Base-by-base conservation (phyloP, 208 protist genomes). In the Trypanosoma lewisi region DNA sequence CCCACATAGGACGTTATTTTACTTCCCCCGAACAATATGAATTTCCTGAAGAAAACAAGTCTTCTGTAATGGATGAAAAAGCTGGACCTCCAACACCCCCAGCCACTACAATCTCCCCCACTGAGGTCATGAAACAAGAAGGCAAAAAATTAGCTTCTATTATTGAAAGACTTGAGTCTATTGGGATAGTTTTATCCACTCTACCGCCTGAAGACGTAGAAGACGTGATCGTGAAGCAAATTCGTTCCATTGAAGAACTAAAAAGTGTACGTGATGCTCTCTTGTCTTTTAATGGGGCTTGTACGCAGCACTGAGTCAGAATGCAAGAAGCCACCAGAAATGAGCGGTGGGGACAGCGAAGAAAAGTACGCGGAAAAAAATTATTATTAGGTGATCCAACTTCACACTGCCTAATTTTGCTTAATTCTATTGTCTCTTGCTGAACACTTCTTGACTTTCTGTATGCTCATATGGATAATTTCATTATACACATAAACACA, bases 181-280 rank as follows among this genome's bases (percentile, higher is more conserved):
- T 74, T 47, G 82, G 75, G 68, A 75, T 84, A 61, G 68, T 67
- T 27, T 63, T n/a, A 42, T 5, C 25, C 12, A 49, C 5, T 25
- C 2, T 34, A 25, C 36, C 36, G 6, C 9, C 17, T 37, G 63
- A 72, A 44, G 62, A 80, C 17, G 31, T 9, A 16, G 55, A 37
- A 4, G 12, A 42, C 19, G 17, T 47, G 30, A 52, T 31, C n/a
- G 75, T 78, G 11, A 58, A 49, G 2, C 88, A 89, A 44, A 50
- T 83, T 0, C 52, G 76, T 4, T 70, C 82, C 6, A 79, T 94
- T 17, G 87, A 87, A 16, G 74, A 88, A 54, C 67, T 96, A 27
- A 92, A 96, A 58, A 74, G 76, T 42, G 75, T 94, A 8, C 80
- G 85, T 62, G 88, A 92, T 45, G 80, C 83, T 44, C 55, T 92